Base-by-base conservation (phyloP, 176 grass and related monocot species). In the Tillandsia fasciculata region DNA sequence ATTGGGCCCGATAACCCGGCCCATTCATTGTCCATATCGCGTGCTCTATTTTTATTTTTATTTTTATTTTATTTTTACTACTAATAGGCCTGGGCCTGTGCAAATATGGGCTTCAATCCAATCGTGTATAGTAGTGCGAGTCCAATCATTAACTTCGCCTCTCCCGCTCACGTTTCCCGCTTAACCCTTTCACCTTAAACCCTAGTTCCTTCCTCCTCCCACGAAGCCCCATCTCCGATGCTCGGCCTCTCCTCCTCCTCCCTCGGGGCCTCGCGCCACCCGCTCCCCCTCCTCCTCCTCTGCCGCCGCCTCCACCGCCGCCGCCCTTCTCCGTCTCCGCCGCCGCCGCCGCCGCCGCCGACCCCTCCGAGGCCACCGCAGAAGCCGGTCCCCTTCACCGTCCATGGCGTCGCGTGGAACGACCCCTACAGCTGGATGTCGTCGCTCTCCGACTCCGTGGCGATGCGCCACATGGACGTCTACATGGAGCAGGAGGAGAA, bases 401-500 rank as follows among this genome's bases (percentile, higher is more conserved):
- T 80, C 28, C 66, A 79, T 42, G 76, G 71, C 10, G 72, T 75
- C 51, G 87, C 78, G 20, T 88, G 72, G 90, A 68, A 84, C 65
- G 90, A 94, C 65, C 83, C 75, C 80, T 94, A 90, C 65, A 71
- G 79, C 3, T 94, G 86, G 86, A 90, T 94, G 90, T 74, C 83
- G 2, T 67, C 83, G n/a, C 86, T 94, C 24, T 80, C 86, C 49
- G 86, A 97, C 79, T 53, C 81, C 61, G 89, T 91, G 26, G 81
- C 93, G 54, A 97, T 92, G 93, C 93, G 89, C 74, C 93, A 97
- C 89, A 97, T 97, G 93, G 93, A 90, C 54, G 59, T 92, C 1
- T 83, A 83, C 84, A 85, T 97, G 83, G 89, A 97, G 79, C 86
- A 91, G 50, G 89, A 97, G 82, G 89, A 97, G 83, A 92, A 80